Percentiles rank a stretch among this genome's conserved stretches.
phyloP scores from a whole-genome alignment of 2,329 filamentous ascomycete genomes.

The Bipolaris zeicola region DNA sequence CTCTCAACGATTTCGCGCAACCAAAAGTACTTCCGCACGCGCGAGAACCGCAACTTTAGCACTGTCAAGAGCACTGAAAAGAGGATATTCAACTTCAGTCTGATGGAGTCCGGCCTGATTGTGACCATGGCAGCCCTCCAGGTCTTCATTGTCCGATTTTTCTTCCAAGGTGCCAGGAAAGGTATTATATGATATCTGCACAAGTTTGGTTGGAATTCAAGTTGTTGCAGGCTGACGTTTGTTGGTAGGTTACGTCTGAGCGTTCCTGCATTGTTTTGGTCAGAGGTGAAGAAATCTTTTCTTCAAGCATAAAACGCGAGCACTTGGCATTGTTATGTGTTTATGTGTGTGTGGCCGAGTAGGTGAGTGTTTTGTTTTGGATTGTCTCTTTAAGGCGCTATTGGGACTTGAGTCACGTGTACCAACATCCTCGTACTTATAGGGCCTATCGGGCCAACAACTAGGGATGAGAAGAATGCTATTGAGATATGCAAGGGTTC shows the following conservation, averaged over 20 bases:
- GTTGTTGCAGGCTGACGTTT: conserved; percentile 22
- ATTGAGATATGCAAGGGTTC: not conserved
- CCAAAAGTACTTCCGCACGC: conserved; percentile 99
- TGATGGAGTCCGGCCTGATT: conserved; percentile 91
- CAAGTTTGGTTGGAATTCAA: conserved; percentile 1
- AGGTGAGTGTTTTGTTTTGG: not conserved
- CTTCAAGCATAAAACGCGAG: not conserved
- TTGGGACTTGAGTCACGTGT: conserved; percentile 6
- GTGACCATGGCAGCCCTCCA: conserved; percentile 94
- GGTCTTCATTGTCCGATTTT: conserved; percentile 97
- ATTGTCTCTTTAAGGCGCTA: conserved; percentile 10
- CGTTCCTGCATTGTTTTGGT: not conserved
- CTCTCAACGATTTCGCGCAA: conserved; percentile 93
- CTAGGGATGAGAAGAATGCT: not conserved
- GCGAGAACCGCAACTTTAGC: conserved; percentile 98
- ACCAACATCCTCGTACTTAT: conserved; percentile 3
- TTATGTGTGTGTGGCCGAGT: not conserved
- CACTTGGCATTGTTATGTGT: not conserved
- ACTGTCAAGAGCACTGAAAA: conserved; percentile 95
- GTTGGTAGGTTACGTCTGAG: conserved; percentile 33
- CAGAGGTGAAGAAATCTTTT: not conserved
- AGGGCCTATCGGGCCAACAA: conserved; percentile 1
- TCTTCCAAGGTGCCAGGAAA: conserved; percentile 88
- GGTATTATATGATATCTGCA: conserved; percentile 48
- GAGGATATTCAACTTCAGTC: conserved; percentile 95